These are phyloP conservation scores for Hyphodiscus hymeniophilus DNA, from an alignment of 495 filamentous ascomycete genomes.

Conservation along the genomic window DNA sequence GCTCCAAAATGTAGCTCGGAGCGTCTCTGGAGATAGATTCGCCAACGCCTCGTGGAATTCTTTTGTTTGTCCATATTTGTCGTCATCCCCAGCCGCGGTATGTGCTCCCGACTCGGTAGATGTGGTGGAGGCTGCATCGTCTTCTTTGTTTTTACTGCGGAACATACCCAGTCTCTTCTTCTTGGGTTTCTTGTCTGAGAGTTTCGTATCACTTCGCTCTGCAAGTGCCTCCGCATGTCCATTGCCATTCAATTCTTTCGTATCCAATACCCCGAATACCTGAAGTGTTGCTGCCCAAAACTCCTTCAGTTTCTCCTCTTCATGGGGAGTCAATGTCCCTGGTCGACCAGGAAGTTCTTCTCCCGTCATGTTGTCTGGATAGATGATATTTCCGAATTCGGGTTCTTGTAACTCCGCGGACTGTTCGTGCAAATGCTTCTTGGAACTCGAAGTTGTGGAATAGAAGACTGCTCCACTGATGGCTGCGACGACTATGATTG, in stretches of 20 bases:
- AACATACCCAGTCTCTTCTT: slow-evolving; percentile 62
- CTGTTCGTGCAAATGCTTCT: not conserved
- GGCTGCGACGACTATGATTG: slow-evolving; percentile 1
- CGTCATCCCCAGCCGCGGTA: slow-evolving; percentile 47
- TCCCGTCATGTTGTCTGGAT: slow-evolving; percentile 19
- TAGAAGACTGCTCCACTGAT: slow-evolving; percentile 1
- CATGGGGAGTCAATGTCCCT: slow-evolving; percentile 77
- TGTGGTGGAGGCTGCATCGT: slow-evolving; percentile 28
- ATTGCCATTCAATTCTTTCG: slow-evolving; percentile 12
- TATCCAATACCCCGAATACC: slow-evolving; percentile 60
- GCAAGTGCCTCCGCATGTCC: not conserved
- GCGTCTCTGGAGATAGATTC: slow-evolving; percentile 63
- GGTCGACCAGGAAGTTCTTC: slow-evolving; percentile 53
- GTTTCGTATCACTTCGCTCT: slow-evolving; percentile 4
- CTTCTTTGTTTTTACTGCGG: slow-evolving; percentile 51
- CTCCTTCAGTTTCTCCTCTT: slow-evolving; percentile 81
- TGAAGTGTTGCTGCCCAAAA: slow-evolving; percentile 74
- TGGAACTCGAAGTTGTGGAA: slow-evolving; percentile 4
- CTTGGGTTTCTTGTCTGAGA: slow-evolving; percentile 52
- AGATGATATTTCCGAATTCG: not conserved
- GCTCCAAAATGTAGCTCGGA: slow-evolving; percentile 79
- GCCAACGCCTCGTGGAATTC: slow-evolving; percentile 75
- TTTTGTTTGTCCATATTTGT: slow-evolving; percentile 89
- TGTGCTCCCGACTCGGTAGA: slow-evolving; percentile 23
- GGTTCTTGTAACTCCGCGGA: not conserved